Percentiles rank a stretch among this genome's conserved stretches.
phyloP scores from a whole-genome alignment of 2,329 filamentous ascomycete species.

The Alternaria triticina region DNA sequence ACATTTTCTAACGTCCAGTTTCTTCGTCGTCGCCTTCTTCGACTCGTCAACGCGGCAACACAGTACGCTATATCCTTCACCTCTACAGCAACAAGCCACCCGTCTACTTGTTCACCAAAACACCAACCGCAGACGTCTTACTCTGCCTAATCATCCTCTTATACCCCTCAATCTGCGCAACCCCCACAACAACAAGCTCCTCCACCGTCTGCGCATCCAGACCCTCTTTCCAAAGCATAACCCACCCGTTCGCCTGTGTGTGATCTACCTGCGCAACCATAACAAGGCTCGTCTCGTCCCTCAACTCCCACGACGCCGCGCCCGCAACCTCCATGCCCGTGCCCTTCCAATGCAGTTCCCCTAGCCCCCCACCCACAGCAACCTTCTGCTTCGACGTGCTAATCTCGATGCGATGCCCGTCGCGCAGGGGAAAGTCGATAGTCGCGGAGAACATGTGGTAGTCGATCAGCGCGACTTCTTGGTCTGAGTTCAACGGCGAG shows the following conservation, averaged over 20 bases:
- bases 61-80: no score
- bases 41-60: fast-evolving
- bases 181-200: neutral
- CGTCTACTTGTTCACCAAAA: neutral
- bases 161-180: neutral
- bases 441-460: neutral
- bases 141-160: neutral
- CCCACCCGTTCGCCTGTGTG: neutral
- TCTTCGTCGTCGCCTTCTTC: neutral
- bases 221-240: neutral
- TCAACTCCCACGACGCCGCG: neutral
- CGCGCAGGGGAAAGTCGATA: neutral
- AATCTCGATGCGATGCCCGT: neutral
- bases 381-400: neutral
- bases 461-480: neutral
- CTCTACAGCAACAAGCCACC: neutral
- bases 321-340: neutral
- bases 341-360: neutral
- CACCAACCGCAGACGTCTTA: neutral
- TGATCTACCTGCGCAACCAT: neutral
- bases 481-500: fast-evolving
- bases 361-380: neutral
- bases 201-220: neutral
- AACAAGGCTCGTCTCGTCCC: neutral
- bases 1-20: neutral